Evolutionary conservation across 140 eudicot species (phyloP), one percentile per base, ranked within the genome.

Genomic region (Anethum foeniculum): DNA sequence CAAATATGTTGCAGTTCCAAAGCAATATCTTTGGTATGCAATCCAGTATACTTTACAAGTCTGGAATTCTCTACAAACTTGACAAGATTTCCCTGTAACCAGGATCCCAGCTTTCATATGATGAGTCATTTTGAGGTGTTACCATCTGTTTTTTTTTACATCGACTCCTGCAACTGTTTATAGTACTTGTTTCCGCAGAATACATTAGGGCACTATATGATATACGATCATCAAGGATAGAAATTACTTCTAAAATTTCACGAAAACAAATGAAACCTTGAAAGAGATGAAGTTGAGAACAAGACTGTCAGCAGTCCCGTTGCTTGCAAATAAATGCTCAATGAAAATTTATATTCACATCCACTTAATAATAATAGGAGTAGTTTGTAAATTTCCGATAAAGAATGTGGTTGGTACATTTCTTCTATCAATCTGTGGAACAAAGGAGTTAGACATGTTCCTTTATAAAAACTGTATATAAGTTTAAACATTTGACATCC

Each of bases 171-270:
- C 83, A 28, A 88, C 87, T 2, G 92, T 90, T 64, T 93, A 89
- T 0, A 90, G 77, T n/a, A 93, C 91, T 16, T 80, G 88, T 27
- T 85, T 74, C 27, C 34, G 47, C 44, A 93, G 52, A 69, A 60
- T 23, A 81, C 65, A 34, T 78, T 44, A 23, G 10, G 21, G 16
- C 81, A 80, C 13, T 64, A 77, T 0, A 90, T 85, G 3, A 1
- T 77, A 94, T 87, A 74, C 91, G 92, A 25, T 83, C 85, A 85
- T 90, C 90, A 0, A 96, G 98, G 49, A 86, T 88, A 32, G 94
- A 94, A 65, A 91, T 48, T 21, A 94, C 84, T 77, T 94, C 98
- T 21, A 91, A 43, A 6, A 96, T 19, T 91, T 94, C 58, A 94
- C 6, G 74, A 88, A 90, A 11, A 92, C 97, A 27, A 90, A 87